Evolutionary conservation across 2,329 filamentous ascomycete species (phyloP).

Genomic region (Juglanconis oblonga): DNA sequence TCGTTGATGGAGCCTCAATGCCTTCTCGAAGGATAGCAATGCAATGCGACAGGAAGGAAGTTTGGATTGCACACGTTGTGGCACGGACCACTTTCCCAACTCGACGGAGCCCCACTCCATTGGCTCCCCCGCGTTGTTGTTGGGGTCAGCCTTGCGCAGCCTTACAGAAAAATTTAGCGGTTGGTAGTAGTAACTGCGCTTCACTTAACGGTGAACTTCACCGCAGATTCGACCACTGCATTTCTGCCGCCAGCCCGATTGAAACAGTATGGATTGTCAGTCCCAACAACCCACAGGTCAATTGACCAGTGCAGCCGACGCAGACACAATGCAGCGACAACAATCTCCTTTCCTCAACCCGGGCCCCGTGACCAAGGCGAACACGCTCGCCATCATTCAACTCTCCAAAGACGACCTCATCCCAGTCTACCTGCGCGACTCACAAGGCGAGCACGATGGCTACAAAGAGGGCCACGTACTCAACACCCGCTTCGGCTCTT

Average conservation of each 20-base stretch:
- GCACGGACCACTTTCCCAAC: no score
- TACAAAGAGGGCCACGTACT: constrained; percentile 76
- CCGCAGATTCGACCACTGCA: not conserved
- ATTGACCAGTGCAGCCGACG: constrained; percentile 15
- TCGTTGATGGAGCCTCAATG: no score
- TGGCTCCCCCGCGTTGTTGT: no score
- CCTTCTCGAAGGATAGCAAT: no score
- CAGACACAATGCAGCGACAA: constrained; percentile 30
- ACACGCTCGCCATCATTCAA: constrained; percentile 78
- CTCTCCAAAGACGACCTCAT: constrained; percentile 83
- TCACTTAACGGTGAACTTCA: no score
- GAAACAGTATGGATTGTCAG: not conserved
- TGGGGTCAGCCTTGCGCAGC: no score
- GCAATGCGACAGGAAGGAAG: no score
- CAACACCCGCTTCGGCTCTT: constrained; percentile 93
- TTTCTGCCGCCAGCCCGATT: not conserved
- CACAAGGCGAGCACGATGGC: constrained; percentile 62
- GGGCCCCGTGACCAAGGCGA: constrained; percentile 56
- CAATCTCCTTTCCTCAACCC: constrained; percentile 78
- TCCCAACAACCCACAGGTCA: not conserved
- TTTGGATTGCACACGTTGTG: no score
- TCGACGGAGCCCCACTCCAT: no score
- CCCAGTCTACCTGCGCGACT: constrained; percentile 66
- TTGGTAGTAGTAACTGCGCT: no score
- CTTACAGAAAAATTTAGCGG: no score